Percentiles rank a stretch among this genome's conserved stretches.
These are phyloP conservation scores for Pulveroboletus sp. DNA, from an alignment of 768 basidiomycete genomes.

Conservation along the genomic window DNA sequence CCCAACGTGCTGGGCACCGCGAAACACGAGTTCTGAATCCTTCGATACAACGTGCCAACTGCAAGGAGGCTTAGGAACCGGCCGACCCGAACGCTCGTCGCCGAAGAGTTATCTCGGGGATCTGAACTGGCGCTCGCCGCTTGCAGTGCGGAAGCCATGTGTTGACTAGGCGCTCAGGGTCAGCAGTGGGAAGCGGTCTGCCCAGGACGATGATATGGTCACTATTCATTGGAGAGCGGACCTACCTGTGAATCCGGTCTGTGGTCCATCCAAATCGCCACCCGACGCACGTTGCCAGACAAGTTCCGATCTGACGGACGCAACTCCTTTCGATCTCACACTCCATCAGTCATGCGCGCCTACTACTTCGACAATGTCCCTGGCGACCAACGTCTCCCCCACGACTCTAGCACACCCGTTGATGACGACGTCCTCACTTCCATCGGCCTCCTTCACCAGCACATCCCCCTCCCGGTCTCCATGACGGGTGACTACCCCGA, in stretches of 20 bases:
- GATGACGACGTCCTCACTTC: constrained; percentile 41
- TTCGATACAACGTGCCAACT: constrained; percentile 9
- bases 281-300: no score
- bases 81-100: not conserved
- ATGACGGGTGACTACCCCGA: constrained; percentile 38
- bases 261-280: no score
- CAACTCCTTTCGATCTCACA: no score
- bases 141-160: constrained; percentile 3
- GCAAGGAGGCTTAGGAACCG: not conserved
- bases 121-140: not conserved
- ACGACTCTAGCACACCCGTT: constrained; percentile 65
- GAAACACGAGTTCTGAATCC: constrained; percentile 10
- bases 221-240: no score
- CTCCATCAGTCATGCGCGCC: constrained; percentile 49
- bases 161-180: no score
- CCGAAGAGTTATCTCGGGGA: no score
- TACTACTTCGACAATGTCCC: constrained; percentile 72
- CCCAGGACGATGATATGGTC: no score
- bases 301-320: no score
- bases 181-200: no score
- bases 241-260: no score
- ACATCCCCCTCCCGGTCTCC: constrained; percentile 53
- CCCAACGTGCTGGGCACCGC: not conserved
- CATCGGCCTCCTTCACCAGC: constrained; percentile 65
- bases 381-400: constrained; percentile 77